phyloP scores from a whole-genome alignment of 1,284 basidiomycete species.

The Sphagnurus paluster region DNA sequence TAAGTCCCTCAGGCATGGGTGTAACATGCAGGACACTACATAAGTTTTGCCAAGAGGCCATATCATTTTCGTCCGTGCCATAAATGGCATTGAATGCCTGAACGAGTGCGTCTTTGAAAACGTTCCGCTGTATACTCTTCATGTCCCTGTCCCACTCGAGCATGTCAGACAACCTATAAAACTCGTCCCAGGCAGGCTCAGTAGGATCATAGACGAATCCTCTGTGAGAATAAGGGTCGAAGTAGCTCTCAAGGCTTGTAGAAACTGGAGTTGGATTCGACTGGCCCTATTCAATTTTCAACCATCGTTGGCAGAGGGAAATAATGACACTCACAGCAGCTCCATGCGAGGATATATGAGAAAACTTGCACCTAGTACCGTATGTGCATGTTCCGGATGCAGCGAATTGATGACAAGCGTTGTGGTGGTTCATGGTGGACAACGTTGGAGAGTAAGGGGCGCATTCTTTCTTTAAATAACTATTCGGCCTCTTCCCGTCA shows the following conservation, averaged over 20 bases:
- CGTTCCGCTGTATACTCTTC: conserved; percentile 6
- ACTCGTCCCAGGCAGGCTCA: conserved; percentile 8
- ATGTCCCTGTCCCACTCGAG: conserved; percentile 11
- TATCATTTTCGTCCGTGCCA: conserved; percentile 29
- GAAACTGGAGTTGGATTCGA: no score
- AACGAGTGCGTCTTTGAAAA: conserved; percentile 30
- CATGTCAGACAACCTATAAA: conserved; percentile 17
- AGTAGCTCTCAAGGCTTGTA: conserved; percentile 19
- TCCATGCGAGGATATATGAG: neutral
- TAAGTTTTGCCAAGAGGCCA: conserved; percentile 32
- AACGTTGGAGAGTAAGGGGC: no score
- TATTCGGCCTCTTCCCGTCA: no score
- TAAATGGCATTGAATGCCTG: conserved; percentile 34
- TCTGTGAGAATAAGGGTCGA: conserved; percentile 13
- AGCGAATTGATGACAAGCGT: neutral
- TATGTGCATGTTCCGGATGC: neutral
- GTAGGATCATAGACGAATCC: conserved; percentile 13
- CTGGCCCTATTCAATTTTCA: no score
- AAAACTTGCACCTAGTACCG: conserved; percentile 2
- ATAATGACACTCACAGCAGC: no score
- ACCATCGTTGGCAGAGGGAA: no score
- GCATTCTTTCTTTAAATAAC: no score
- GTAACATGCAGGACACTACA: conserved; percentile 22
- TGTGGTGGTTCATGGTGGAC: neutral
- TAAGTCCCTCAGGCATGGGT: conserved; percentile 21